Percentiles rank a stretch among this genome's conserved stretches.
phyloP scores from a whole-genome alignment of 805 yeast genomes.

The Zygosaccharomyces kombuchaensis region DNA sequence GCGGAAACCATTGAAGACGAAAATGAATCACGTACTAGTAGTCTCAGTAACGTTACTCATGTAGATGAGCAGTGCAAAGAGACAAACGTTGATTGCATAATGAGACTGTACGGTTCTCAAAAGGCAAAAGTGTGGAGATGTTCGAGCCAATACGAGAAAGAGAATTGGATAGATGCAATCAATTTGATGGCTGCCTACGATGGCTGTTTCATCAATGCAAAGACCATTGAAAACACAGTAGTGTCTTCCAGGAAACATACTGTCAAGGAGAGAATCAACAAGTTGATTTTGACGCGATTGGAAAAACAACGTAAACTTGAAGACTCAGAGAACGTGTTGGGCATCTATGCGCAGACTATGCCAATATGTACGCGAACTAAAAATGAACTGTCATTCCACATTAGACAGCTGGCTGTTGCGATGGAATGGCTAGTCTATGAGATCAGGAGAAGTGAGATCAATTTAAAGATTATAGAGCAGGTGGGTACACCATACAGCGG shows the following conservation, averaged over 20 bases:
- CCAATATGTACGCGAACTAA: slow-evolving; percentile 54
- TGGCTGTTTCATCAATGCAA: slow-evolving; percentile 22
- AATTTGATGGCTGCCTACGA: slow-evolving; percentile 27
- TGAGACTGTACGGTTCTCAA: slow-evolving; percentile 40
- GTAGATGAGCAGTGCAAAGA: slow-evolving; percentile 14
- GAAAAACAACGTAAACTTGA: slow-evolving; percentile 37
- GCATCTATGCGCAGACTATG: slow-evolving; percentile 43
- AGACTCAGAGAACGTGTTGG: slow-evolving; percentile 35
- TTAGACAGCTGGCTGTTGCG: slow-evolving; percentile 46
- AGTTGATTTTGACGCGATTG: slow-evolving; percentile 35
- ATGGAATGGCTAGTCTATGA: slow-evolving; percentile 58
- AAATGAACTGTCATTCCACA: slow-evolving; percentile 43
- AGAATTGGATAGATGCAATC: slow-evolving; percentile 54
- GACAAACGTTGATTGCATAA: slow-evolving; percentile 33
- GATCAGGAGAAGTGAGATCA: slow-evolving; percentile 41
- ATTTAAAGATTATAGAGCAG: slow-evolving; percentile 33
- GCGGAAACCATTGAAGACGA: slow-evolving; percentile 8
- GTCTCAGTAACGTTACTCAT: slow-evolving; percentile 35
- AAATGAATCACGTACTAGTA: slow-evolving; percentile 16
- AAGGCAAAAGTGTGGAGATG: slow-evolving; percentile 43
- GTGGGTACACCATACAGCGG: slow-evolving; percentile 4
- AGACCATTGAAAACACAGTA: slow-evolving; percentile 31
- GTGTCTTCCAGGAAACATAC: slow-evolving; percentile 25
- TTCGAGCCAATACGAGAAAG: slow-evolving; percentile 41
- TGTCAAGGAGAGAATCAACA: slow-evolving; percentile 34